A percentile compares a stretch with the other conserved stretches of the same genome.
These are phyloP conservation scores for Licmophora abbreviata DNA, from an alignment of 108 stramenopile species.

Conservation along the genomic window DNA sequence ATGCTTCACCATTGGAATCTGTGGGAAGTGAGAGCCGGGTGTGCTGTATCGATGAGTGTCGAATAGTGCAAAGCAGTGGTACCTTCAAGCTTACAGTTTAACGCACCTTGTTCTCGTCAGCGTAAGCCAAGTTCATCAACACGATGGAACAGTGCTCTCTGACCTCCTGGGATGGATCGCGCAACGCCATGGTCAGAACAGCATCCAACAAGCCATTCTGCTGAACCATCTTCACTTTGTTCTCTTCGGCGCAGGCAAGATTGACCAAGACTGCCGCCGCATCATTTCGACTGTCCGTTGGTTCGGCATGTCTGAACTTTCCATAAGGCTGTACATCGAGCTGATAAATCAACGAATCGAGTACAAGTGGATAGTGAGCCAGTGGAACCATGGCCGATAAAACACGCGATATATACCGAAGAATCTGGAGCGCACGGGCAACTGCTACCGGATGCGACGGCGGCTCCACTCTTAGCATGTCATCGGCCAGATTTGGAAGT, in stretches of 20 bases:
- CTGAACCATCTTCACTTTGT: conserved; percentile 27
- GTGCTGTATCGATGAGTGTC: no score
- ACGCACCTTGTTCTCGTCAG: conserved; percentile 44
- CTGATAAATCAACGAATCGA: conserved; percentile 31
- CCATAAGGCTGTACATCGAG: conserved; percentile 17
- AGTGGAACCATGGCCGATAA: conserved; percentile 45
- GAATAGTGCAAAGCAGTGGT: no score
- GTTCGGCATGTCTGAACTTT: conserved; percentile 22
- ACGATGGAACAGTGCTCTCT: conserved; percentile 43
- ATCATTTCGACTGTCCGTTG: conserved; percentile 32
- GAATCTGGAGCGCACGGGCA: conserved; percentile 23
- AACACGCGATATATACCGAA: conserved; percentile 39
- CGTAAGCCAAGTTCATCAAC: conserved; percentile 45
- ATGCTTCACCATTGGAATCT: conserved; percentile 38
- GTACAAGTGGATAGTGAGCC: conserved; percentile 35
- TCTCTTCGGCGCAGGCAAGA: conserved; percentile 42
- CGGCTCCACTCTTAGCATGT: conserved; percentile 7
- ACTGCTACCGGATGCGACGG: conserved; percentile 23
- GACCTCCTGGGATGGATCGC: conserved; percentile 37
- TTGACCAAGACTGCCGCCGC: conserved; percentile 38
- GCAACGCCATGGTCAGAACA: conserved; percentile 29
- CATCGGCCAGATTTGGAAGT: no score
- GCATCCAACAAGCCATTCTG: conserved; percentile 39
- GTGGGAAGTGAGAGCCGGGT: no score
- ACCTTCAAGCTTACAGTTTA: no score